Evolutionary conservation across 345 rosid genomes (phyloP).

Genomic region (Bretschneidera sinensis): DNA sequence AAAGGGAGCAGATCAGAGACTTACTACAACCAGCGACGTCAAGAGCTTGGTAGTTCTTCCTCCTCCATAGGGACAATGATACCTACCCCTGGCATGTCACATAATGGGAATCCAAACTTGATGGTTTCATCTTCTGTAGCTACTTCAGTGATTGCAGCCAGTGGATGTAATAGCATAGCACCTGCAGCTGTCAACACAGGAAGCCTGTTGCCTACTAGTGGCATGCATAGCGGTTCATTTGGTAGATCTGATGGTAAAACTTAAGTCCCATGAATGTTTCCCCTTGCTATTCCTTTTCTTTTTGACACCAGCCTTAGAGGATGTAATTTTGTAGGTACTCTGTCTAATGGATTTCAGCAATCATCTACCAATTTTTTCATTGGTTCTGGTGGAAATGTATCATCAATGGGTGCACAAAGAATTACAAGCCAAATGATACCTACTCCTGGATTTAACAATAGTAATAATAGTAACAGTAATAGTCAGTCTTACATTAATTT

Average conservation of each 20-base stretch:
- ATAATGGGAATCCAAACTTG: slow-evolving; percentile 44
- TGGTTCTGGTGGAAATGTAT: slow-evolving; percentile 69
- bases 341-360: slow-evolving; percentile 68
- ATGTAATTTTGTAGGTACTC: slow-evolving; percentile 43
- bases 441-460: slow-evolving; percentile 73
- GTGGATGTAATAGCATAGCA: slow-evolving; percentile 47
- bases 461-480: slow-evolving; percentile 30
- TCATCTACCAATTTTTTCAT: slow-evolving; percentile 53
- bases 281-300: slow-evolving; percentile 11
- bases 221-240: slow-evolving; percentile 47
- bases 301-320: slow-evolving; percentile 5
- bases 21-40: slow-evolving; percentile 44
- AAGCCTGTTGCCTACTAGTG: slow-evolving; percentile 43
- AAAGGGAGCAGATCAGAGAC: slow-evolving; percentile 32
- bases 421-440: slow-evolving; percentile 85
- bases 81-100: slow-evolving; percentile 89
- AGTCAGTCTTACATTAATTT: slow-evolving; percentile 54
- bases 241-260: slow-evolving; percentile 43
- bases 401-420: slow-evolving; percentile 61
- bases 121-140: slow-evolving; percentile 57
- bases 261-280: slow-evolving; percentile 12
- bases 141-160: slow-evolving; percentile 41
- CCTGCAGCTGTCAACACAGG: slow-evolving; percentile 47
- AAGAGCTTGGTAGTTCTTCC: slow-evolving; percentile 50
- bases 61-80: slow-evolving; percentile 74